phyloP scores from a whole-genome alignment of 306 rosid species.

The Oemleria cerasiformis region DNA sequence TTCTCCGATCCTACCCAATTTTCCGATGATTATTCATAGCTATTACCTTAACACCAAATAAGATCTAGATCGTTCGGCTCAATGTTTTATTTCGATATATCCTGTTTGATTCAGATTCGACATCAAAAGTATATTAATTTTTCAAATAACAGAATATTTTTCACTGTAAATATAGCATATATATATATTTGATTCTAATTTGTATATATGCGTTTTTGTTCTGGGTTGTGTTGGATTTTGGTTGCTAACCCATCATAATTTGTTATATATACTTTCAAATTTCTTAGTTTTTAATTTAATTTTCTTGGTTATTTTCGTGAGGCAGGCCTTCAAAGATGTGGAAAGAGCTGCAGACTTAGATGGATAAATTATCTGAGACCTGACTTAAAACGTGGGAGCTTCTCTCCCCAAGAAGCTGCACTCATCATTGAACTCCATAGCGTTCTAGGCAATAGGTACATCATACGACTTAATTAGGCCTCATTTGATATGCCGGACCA shows the following conservation, averaged over 20 bases:
- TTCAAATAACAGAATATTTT: too few relatives aligned
- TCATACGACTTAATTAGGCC: too few relatives aligned
- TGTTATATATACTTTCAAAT: background rate
- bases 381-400: slow-evolving; percentile 92
- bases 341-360: slow-evolving; percentile 92
- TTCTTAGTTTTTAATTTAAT: background rate
- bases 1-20: background rate
- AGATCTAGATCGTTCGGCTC: too few relatives aligned
- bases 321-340: slow-evolving; percentile 82
- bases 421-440: slow-evolving; percentile 88
- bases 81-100: too few relatives aligned
- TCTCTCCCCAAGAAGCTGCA: slow-evolving; percentile 89
- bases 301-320: background rate
- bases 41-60: too few relatives aligned
- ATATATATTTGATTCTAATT: background rate
- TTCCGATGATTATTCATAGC: too few relatives aligned
- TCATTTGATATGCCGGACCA: too few relatives aligned
- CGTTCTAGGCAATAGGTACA: slow-evolving; percentile 87
- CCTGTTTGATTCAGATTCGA: too few relatives aligned
- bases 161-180: background rate
- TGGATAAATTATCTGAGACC: slow-evolving; percentile 98
- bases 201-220: background rate
- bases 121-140: too few relatives aligned
- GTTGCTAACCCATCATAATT: background rate
- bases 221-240: background rate